Conservation (phyloP, 1,284 basidiomycete species). For the Malassezia restricta region DNA sequence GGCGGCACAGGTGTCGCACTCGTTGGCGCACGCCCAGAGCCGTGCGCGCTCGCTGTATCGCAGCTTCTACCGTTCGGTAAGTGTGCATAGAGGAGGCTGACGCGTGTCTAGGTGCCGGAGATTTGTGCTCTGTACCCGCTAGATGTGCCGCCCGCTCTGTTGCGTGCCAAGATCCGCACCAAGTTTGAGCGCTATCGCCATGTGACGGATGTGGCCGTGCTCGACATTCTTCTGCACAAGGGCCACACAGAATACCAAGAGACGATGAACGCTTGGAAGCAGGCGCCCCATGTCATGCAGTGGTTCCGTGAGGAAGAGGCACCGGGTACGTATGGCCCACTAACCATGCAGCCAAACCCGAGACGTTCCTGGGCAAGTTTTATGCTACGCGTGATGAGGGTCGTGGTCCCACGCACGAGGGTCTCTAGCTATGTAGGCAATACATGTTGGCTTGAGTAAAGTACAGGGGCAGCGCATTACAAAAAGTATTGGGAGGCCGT, state of each 20-base stretch:
- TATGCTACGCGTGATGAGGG: constrained; percentile 52
- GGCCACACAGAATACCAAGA: constrained; percentile 77
- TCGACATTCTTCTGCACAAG: constrained; percentile 81
- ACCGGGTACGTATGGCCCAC: constrained; percentile 29
- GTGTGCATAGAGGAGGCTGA: constrained; percentile 36
- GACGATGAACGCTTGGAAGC: constrained; percentile 87
- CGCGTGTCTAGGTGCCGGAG: constrained; percentile 63
- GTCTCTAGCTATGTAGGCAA: constrained; percentile 5
- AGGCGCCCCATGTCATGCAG: constrained; percentile 50
- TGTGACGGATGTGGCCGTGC: constrained; percentile 67
- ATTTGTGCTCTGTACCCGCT: constrained; percentile 74
- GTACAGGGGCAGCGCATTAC: constrained; percentile 4
- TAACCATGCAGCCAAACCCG: constrained; percentile 43
- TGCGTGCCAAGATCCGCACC: constrained; percentile 72
- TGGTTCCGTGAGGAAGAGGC: constrained; percentile 48
- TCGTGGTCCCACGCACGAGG: constrained; percentile 23
- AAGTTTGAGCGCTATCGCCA: constrained; percentile 77
- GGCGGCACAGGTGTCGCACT: constrained; percentile 50
- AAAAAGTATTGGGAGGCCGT: constrained; percentile 26
- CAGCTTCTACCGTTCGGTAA: constrained; percentile 77
- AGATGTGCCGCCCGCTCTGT: constrained; percentile 64
- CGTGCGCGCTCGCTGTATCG: constrained; percentile 72
- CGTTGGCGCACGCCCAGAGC: constrained; percentile 58
- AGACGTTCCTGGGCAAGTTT: constrained; percentile 71
- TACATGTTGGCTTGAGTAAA: background rate